Base-by-base conservation (phyloP, 2,329 filamentous ascomycete species). In the Chaetomiaceae sp. region DNA sequence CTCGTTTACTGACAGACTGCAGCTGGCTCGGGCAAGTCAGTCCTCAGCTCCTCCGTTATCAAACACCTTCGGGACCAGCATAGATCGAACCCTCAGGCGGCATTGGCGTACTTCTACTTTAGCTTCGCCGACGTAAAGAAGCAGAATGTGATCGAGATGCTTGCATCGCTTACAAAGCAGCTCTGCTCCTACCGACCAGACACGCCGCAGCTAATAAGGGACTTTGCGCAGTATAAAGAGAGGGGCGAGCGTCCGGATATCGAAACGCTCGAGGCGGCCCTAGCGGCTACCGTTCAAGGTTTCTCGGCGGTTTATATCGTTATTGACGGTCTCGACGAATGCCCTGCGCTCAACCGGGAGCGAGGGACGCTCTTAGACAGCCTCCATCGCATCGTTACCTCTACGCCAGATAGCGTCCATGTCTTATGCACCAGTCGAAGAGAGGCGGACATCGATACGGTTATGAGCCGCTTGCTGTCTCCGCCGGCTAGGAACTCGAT, bases 51-150 rank as follows among this genome's bases (percentile, higher is more conserved):
- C 6, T 14, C 32, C 2, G 15, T 43, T 15, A 43, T 43, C 22
- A 37, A 20, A 6, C 22, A 37, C 10, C 24, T 43, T 12, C 18
- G 26, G 4, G 26, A 38, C 9, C 6, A n/a, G 19, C 14, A 44
- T 18, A 4, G 11, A 6, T 10, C 24, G 9, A 18, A 32, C 24
- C 42, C 42, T 8, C 22, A 3, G 17, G 38, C 34, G 2, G 34
- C 34, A n/a, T 18, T 44, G 11, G 42, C 17, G 2, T 44, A 44
- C 18, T 44, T 44, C 18, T 44, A 44, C 34, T 38, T 38, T 14
- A 30, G 12, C 26, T 44, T 44, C 34, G 26, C 20, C 11, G 34
- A 44, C 17, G 5, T 1, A 15, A 17, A 12, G 14, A 38, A 38
- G 24, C 42, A 44, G 7, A 38, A n/a, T n/a, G 17, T 22, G 8